A percentile compares a stretch with the other conserved stretches of the same genome.
Conservation (phyloP, 106 monocot species). For the Dendrobium catenatum region DNA sequence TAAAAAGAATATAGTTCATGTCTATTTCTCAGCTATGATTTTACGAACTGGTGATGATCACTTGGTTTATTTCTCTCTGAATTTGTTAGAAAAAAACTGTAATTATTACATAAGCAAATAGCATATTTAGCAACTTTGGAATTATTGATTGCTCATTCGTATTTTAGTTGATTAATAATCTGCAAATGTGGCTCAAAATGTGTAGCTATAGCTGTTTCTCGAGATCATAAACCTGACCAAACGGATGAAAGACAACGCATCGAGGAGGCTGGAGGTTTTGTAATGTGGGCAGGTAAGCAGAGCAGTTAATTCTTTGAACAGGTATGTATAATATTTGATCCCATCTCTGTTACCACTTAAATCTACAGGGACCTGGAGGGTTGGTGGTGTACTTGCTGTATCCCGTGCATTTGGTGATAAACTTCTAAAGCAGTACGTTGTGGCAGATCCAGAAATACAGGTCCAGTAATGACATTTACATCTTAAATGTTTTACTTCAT, state of each 20-base stretch:
- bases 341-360: neutral
- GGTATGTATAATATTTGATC: neutral
- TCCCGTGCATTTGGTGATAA: constrained; percentile 78
- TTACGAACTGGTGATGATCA: neutral
- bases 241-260: constrained; percentile 62
- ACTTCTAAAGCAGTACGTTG: constrained; percentile 65
- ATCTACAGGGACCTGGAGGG: constrained; percentile 63
- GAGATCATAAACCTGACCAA: constrained; percentile 74
- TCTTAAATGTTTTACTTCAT: neutral
- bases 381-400: constrained; percentile 75
- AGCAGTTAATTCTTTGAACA: neutral
- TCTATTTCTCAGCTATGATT: neutral
- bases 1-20: neutral
- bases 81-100: neutral
- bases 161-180: neutral
- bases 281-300: constrained; percentile 64
- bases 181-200: neutral
- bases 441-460: constrained; percentile 73
- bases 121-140: neutral
- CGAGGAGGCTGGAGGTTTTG: constrained; percentile 75
- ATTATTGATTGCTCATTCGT: neutral
- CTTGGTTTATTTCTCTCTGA: constrained; percentile 1
- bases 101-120: neutral
- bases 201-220: constrained; percentile 67
- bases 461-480: constrained; percentile 13